These are phyloP conservation scores for Peronospora farinosa DNA, from an alignment of 352 stramenopile species.

Conservation along the genomic window DNA sequence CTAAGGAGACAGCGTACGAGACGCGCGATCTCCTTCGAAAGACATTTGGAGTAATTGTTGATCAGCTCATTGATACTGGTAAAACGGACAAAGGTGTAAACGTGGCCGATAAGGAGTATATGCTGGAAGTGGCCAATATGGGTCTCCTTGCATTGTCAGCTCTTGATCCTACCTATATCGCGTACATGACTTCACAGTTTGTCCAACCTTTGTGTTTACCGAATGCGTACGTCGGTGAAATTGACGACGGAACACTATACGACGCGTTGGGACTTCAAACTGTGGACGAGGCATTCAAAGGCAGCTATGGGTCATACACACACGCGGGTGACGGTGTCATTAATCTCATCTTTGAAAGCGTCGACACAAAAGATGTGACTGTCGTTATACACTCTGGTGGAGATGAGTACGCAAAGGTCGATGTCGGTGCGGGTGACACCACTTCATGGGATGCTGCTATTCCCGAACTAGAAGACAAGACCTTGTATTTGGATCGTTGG, in stretches of 20 bases:
- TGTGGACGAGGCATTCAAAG: conserved; percentile 33
- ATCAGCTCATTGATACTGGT: conserved; percentile 26
- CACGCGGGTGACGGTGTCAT: conserved; percentile 25
- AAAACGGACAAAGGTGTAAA: conserved; percentile 19
- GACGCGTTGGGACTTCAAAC: conserved; percentile 23
- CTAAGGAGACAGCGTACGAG: conserved; percentile 10
- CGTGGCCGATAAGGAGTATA: conserved; percentile 29
- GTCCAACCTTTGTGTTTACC: conserved; percentile 46
- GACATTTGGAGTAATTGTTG: conserved; percentile 26
- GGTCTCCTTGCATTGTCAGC: conserved; percentile 20
- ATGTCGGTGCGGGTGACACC: conserved; percentile 19
- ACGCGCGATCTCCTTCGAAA: conserved; percentile 25
- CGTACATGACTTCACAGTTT: conserved; percentile 41
- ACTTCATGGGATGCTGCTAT: conserved; percentile 24
- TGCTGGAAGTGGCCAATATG: conserved; percentile 28
- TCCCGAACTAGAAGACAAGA: conserved; percentile 32
- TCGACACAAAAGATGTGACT: conserved; percentile 31
- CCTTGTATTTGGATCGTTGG: conserved; percentile 37
- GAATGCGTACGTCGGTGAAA: conserved; percentile 34
- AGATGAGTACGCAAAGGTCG: conserved; percentile 18
- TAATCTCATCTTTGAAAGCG: conserved; percentile 28
- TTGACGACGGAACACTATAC: conserved; percentile 37
- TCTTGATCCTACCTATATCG: conserved; percentile 40
- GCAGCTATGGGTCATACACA: conserved; percentile 29
- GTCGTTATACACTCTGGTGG: conserved; percentile 22